Conservation (phyloP, 2,329 filamentous ascomycete species). For the Apiospora saccharicola region DNA sequence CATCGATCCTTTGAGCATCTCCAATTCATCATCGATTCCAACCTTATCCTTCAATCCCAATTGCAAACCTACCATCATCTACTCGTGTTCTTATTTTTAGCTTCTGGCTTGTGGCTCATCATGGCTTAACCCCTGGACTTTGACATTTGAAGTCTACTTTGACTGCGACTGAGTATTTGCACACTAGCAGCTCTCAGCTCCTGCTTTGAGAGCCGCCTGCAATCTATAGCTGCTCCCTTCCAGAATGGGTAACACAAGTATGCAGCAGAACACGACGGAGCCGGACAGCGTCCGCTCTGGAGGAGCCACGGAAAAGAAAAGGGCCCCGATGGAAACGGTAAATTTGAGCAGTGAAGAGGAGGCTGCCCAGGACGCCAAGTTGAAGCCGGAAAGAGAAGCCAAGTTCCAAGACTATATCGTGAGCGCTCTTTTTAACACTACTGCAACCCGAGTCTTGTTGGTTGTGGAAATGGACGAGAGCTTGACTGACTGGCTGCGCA, state of each 20-base stretch:
- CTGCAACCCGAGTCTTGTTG: neutral
- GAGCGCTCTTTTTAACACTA: constrained; percentile 25
- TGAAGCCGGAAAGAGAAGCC: constrained; percentile 54
- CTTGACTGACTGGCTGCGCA: constrained; percentile 36
- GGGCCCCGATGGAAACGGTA: neutral
- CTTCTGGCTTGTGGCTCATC: neutral
- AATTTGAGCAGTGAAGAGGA: constrained; percentile 37
- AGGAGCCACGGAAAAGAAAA: neutral
- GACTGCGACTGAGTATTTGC: neutral
- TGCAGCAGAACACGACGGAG: neutral
- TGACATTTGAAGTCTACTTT: neutral
- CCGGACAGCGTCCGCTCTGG: neutral
- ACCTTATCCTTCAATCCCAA: neutral
- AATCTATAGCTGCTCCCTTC: neutral
- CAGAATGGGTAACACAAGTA: neutral
- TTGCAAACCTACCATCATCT: neutral
- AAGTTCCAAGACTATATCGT: constrained; percentile 53
- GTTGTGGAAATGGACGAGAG: neutral
- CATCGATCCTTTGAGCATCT: neutral
- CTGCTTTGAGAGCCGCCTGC: neutral
- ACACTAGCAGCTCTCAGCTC: neutral
- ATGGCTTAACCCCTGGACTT: neutral
- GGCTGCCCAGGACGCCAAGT: constrained; percentile 43
- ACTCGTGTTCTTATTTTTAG: neutral
- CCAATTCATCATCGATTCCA: neutral